Evolutionary conservation across 2,329 filamentous ascomycete species (phyloP), one percentile per base, ranked within the genome.

Genomic region (Nectriaceae sp.): DNA sequence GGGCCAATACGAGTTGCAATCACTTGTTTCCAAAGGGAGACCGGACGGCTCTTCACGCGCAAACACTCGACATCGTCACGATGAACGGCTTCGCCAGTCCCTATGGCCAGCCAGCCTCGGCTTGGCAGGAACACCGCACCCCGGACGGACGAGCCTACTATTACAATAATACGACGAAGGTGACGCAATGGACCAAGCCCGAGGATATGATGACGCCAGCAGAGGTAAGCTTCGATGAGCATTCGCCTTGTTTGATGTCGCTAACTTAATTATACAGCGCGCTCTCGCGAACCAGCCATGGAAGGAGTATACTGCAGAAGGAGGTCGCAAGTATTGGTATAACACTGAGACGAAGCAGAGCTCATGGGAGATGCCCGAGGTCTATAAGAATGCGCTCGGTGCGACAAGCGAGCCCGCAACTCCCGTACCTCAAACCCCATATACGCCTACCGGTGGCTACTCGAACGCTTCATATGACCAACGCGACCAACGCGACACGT

Each of bases 121-220:
- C 81, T 37, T 97, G 92, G 92, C 85, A 89, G 69, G 89, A 94
- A 69, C 86, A 89, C 59, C 87, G 85, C 60, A 89, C 87, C 58
- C 75, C 85, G 3, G 91, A 96, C 64, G 93, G 92, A 56, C 84
- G 89, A 59, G 78, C 84, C 40, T 99, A 99, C 70, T 99, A 95
- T 70, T 96, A 92, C 77, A 96, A 99, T 68, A 74, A 84, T 11
- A 73, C 83, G 52, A 96, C 91, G 15, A 95, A 95, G 67, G 83
- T 80, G 54, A 97, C 94, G 24, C 88, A 92, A 80, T 99, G 94
- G 94, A 87, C 85, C 35, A 97, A 97, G 74, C 95, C 94, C 4
- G 82, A 88, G 65, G 94, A 96, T 39, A 76, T 96, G 71, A 92
- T 96, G 88, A 87, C 82, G 19, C 81, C 84, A 5, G 83, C 85